Evolutionary conservation across 2,329 filamentous ascomycete species (phyloP).

Genomic region (Clarireedia homoeocarpa): DNA sequence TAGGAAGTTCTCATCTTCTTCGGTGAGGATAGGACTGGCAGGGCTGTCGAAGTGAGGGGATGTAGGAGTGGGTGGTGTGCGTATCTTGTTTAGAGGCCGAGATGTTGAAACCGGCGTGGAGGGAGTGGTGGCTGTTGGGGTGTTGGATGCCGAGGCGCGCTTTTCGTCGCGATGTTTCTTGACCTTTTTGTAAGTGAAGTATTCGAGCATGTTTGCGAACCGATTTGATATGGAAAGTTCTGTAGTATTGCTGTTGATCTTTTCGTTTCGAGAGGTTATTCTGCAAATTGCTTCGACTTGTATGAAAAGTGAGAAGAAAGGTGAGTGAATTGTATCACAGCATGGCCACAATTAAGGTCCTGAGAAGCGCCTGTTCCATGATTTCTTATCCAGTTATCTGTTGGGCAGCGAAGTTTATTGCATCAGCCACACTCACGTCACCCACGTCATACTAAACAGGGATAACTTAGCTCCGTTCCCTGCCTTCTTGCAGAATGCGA

Average conservation of each 20-base stretch:
- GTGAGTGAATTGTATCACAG: neutral
- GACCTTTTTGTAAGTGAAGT: constrained; percentile 53
- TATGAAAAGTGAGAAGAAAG: too few species aligned
- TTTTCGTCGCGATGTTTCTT: constrained; percentile 48
- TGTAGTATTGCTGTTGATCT: too few species aligned
- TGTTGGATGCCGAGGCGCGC: constrained; percentile 4
- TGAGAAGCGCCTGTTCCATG: neutral
- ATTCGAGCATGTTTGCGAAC: constrained; percentile 48
- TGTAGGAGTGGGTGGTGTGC: constrained; percentile 20
- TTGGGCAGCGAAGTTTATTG: too few species aligned
- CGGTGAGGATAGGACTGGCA: constrained; percentile 40
- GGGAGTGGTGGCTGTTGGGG: neutral
- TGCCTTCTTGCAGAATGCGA: neutral
- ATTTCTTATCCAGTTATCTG: neutral
- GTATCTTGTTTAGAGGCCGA: constrained; percentile 10
- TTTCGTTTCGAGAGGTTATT: neutral
- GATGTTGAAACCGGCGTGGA: neutral
- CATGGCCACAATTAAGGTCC: neutral
- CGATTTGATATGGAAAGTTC: neutral
- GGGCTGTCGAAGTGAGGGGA: constrained; percentile 10
- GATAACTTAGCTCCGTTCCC: neutral
- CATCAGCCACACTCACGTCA: neutral
- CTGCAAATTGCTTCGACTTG: too few species aligned
- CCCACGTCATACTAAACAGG: constrained; percentile 1
- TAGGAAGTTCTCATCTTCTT: constrained; percentile 52